These are phyloP conservation scores for Beauveria sp. DNA, from an alignment of 2,329 filamentous ascomycete genomes.

Conservation along the genomic window DNA sequence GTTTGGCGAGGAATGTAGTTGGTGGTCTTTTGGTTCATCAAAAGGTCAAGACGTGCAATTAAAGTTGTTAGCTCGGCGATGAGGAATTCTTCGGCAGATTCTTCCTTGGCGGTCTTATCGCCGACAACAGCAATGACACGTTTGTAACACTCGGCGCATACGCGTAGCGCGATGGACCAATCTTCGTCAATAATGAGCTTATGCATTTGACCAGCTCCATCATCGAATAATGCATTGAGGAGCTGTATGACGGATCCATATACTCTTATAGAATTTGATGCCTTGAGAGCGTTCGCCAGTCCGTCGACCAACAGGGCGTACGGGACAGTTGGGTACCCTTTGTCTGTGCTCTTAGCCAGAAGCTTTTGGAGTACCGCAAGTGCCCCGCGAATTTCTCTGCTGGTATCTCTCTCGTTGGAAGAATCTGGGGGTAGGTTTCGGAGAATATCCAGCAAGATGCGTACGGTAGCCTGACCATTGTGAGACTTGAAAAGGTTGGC, in stretches of 20 bases:
- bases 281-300: constrained; percentile 41
- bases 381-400: constrained; percentile 53
- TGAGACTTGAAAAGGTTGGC: constrained; percentile 66
- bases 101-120: constrained; percentile 20
- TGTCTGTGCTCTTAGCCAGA: constrained; percentile 49
- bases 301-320: constrained; percentile 52
- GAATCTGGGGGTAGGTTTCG: constrained; percentile 38
- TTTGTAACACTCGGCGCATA: constrained; percentile 48
- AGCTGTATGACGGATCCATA: constrained; percentile 41
- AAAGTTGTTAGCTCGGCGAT: constrained; percentile 36
- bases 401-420: constrained; percentile 41
- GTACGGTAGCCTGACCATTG: constrained; percentile 61
- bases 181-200: constrained; percentile 56
- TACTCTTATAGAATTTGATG: constrained; percentile 37
- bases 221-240: constrained; percentile 48
- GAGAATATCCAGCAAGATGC: constrained; percentile 56
- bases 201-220: constrained; percentile 44
- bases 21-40: constrained; percentile 34
- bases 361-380: constrained; percentile 56
- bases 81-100: constrained; percentile 29
- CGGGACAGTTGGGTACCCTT: constrained; percentile 52
- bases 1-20: constrained; percentile 58
- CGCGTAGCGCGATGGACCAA: constrained; percentile 53
- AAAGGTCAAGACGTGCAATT: constrained; percentile 40
- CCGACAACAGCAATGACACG: constrained; percentile 15